Conservation (phyloP, 441 rosid genomes). For the Viola pubescens region DNA sequence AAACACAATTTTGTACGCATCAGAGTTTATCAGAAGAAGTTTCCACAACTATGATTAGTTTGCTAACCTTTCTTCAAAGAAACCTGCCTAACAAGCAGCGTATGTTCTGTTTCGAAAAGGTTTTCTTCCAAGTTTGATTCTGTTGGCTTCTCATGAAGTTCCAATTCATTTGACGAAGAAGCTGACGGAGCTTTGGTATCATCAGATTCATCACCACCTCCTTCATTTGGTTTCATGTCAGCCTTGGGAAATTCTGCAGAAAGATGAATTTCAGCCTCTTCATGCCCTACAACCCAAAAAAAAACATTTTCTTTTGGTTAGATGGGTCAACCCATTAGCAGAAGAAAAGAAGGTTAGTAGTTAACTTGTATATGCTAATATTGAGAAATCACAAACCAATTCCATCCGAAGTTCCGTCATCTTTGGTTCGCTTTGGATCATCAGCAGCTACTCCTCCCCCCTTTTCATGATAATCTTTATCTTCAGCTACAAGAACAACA, state of each 20-base stretch:
- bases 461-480: constrained; percentile 14
- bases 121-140: constrained; percentile 11
- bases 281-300: constrained; percentile 22
- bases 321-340: not conserved
- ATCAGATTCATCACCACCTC: not conserved
- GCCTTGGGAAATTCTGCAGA: constrained; percentile 17
- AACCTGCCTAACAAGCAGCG: constrained; percentile 16
- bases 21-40: not conserved
- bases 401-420: constrained; percentile 12
- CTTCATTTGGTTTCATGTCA: constrained; percentile 15
- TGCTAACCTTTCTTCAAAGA: constrained; percentile 26
- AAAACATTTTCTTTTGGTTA: not conserved
- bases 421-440: constrained; percentile 14
- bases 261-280: constrained; percentile 18
- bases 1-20: not conserved
- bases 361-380: not conserved
- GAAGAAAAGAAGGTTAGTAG: not conserved
- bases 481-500: constrained; percentile 13
- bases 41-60: not conserved
- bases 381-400: constrained; percentile 20
- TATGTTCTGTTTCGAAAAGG: constrained; percentile 5
- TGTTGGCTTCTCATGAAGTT: constrained; percentile 12
- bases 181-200: constrained; percentile 10
- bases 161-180: constrained; percentile 8
- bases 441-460: constrained; percentile 20